phyloP scores from a whole-genome alignment of 2,329 filamentous ascomycete genomes.

The Corinectria fuckeliana region DNA sequence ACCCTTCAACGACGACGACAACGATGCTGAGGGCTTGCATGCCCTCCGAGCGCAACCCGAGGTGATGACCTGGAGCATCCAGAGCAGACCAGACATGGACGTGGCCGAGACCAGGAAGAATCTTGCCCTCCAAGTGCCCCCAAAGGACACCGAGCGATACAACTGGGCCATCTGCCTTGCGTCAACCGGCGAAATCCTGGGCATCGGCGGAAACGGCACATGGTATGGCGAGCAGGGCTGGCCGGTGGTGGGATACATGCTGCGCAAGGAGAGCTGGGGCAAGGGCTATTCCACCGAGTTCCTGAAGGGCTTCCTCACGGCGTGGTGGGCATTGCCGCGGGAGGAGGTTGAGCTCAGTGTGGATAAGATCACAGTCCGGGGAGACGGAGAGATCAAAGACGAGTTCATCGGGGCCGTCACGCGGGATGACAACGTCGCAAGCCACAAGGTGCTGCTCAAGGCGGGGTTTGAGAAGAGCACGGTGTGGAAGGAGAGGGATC shows the following conservation, averaged over 20 bases:
- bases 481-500: conserved; percentile 44
- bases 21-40: conserved; percentile 59
- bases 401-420: conserved; percentile 57
- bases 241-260: conserved; percentile 66
- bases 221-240: conserved; percentile 51
- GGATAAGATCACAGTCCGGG: conserved; percentile 45
- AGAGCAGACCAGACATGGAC: conserved; percentile 51
- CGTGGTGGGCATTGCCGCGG: conserved; percentile 59
- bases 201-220: conserved; percentile 54
- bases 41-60: conserved; percentile 63
- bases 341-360: conserved; percentile 52
- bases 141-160: conserved; percentile 58
- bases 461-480: conserved; percentile 58
- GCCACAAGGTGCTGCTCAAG: conserved; percentile 63
- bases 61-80: conserved; percentile 66
- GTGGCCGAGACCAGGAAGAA: conserved; percentile 50
- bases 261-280: conserved; percentile 61
- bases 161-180: conserved; percentile 61
- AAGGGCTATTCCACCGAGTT: conserved; percentile 65
- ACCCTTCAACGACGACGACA: conserved; percentile 49
- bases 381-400: conserved; percentile 38
- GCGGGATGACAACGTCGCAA: conserved; percentile 56
- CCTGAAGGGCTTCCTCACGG: conserved; percentile 51
- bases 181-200: conserved; percentile 58
- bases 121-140: conserved; percentile 52